Percentiles rank a stretch among this genome's conserved stretches.
phyloP scores from a whole-genome alignment of 768 basidiomycete genomes.

The Scleroderma citrinum region DNA sequence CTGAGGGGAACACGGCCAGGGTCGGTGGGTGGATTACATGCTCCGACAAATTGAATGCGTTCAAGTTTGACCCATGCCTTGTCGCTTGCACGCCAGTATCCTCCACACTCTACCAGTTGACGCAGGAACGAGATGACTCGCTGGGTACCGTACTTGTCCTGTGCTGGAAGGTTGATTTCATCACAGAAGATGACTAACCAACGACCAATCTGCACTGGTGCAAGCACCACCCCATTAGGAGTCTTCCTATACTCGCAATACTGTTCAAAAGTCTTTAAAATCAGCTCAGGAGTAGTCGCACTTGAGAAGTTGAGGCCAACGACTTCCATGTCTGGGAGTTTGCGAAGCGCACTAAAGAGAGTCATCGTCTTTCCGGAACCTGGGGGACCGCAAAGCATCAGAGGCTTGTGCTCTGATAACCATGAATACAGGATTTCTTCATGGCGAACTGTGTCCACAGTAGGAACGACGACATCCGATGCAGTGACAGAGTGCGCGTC shows the following conservation, averaged over 20 bases:
- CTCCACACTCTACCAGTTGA: constrained; percentile 90
- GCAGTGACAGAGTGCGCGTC: constrained; percentile 95
- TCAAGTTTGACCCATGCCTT: constrained; percentile 97
- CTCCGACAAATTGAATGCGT: constrained; percentile 99
- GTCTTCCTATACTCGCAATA: constrained; percentile 99
- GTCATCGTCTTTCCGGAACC: constrained; percentile 99
- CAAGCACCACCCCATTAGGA: constrained; percentile 93
- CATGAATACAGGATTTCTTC: constrained; percentile 98
- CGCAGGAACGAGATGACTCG: constrained; percentile 97
- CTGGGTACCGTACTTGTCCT: constrained; percentile 98
- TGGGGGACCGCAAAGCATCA: constrained; percentile 98
- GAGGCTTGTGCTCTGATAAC: constrained; percentile 97
- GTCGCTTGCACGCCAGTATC: constrained; percentile 91
- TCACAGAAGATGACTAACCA: constrained; percentile 99
- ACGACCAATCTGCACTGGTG: constrained; percentile 90
- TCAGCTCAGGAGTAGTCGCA: constrained; percentile 95
- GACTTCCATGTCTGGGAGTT: constrained; percentile 97
- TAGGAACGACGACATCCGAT: constrained; percentile 95
- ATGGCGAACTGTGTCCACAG: constrained; percentile 96
- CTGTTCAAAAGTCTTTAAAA: constrained; percentile 99
- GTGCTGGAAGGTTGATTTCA: constrained; percentile 96
- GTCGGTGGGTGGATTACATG: constrained; percentile 98
- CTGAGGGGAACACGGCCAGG: constrained; percentile 98
- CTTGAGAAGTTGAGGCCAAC: constrained; percentile 99
- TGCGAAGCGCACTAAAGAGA: constrained; percentile 93